Evolutionary conservation across 1,284 basidiomycete species (phyloP).

Genomic region (Pholiota adiposa): DNA sequence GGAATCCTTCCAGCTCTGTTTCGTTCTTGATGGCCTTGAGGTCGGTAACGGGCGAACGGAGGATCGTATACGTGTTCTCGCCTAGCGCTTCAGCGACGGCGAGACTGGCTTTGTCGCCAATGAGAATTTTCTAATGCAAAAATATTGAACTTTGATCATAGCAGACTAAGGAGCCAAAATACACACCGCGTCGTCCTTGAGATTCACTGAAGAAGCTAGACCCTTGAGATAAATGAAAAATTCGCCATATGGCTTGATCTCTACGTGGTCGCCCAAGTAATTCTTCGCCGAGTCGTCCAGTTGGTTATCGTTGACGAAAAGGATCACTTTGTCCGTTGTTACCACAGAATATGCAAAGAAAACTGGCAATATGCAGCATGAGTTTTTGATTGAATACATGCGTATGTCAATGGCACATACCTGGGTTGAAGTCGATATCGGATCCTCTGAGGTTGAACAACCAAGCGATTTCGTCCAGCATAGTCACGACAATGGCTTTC

Average conservation of each 20-base stretch:
- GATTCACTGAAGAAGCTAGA: slow-evolving; percentile 48
- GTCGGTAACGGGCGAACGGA: slow-evolving; percentile 78
- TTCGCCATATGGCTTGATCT: slow-evolving; percentile 71
- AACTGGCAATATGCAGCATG: slow-evolving; percentile 44
- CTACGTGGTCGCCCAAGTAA: slow-evolving; percentile 67
- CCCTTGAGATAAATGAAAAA: slow-evolving; percentile 68
- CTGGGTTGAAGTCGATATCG: slow-evolving; percentile 92
- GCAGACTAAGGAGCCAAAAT: neutral
- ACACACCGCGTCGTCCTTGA: slow-evolving; percentile 49
- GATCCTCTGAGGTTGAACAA: slow-evolving; percentile 92
- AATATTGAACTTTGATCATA: neutral
- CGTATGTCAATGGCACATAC: slow-evolving; percentile 24
- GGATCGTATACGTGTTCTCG: slow-evolving; percentile 58
- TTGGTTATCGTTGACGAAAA: slow-evolving; percentile 79
- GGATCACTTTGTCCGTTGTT: slow-evolving; percentile 62
- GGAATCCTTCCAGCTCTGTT: slow-evolving; percentile 88
- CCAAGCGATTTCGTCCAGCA: slow-evolving; percentile 93
- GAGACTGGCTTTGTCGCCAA: slow-evolving; percentile 77
- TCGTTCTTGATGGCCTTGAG: slow-evolving; percentile 92
- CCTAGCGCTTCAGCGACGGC: slow-evolving; percentile 82
- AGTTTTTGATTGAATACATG: neutral
- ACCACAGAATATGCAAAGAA: slow-evolving; percentile 94
- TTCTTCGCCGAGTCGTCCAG: slow-evolving; percentile 59
- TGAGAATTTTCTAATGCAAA: slow-evolving; percentile 48
- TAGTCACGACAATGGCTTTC: slow-evolving; percentile 74